Evolutionary conservation across 2,329 filamentous ascomycete genomes (phyloP), one percentile per base, ranked within the genome.

Genomic region (Clonostachys chloroleuca): DNA sequence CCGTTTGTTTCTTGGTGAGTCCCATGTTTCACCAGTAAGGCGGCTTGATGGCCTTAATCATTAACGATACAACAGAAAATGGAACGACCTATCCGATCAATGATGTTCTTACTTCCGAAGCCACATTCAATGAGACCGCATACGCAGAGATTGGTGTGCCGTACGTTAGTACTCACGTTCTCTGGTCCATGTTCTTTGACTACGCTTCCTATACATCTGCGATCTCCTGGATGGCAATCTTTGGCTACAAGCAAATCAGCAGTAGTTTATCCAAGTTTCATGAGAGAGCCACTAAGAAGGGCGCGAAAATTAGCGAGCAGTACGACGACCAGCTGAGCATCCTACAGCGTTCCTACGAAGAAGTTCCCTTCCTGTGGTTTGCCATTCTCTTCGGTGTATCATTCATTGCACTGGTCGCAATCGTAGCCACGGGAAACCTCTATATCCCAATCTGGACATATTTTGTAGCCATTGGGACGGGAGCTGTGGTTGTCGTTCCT

Each of bases 341-440:
- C 12, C 63, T 83, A 16, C 75, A 78, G 61, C 70, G 80, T 6
- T 66, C 70, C 0, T 83, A 83, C 53, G 68, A 75, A 47, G 79
- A 83, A 48, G 76, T 83, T 0, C 80, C 80, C 0, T 54, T 75
- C 12, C 81, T 75, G 74, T 83, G 80, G 80, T 84, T 78, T 49
- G 45, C 68, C 0, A 56, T 56, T 1, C 62, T 83, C 5, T 83
- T 83, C 51, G 42, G 66, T 2, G 64, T 59, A 2, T 75, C 76
- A 0, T 72, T 56, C 18, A 44, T 56, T 5, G 52, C 54, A 5
- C 47, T 81, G n/a, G 62, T 82, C 44, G 69, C 69, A 0, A 75
- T 79, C 40, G 63, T 80, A 0, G 74, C 69, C 0, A 69, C 67
- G 5, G 74, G 75, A 2, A 64, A 75, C 13, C 66, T 83, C 12